phyloP scores from a whole-genome alignment of 1,139 yeast species.

The Geotrichum klebahnii region DNA sequence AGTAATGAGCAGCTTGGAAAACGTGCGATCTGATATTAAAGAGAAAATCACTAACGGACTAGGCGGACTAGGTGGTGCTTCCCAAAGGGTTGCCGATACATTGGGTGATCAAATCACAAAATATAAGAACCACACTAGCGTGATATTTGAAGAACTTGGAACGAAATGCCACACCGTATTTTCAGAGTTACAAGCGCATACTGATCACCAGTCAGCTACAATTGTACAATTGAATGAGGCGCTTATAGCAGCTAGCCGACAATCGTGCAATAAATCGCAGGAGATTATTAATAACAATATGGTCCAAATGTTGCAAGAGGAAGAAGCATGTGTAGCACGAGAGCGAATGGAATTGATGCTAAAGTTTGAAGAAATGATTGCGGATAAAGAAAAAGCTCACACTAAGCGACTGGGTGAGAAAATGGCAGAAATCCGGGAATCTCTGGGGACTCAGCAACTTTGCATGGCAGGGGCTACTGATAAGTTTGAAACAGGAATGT shows the following conservation, averaged over 20 bases:
- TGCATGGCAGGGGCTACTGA: constrained; percentile 1
- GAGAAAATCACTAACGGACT: constrained; percentile 26
- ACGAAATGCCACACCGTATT: constrained; percentile 5
- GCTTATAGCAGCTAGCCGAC: neutral
- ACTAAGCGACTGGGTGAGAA: constrained; percentile 2
- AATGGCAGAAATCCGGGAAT: constrained; percentile 3
- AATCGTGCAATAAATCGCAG: neutral
- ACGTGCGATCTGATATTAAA: constrained; percentile 27
- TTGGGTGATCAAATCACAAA: constrained; percentile 6
- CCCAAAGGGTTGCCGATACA: constrained; percentile 23
- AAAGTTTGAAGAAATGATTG: constrained; percentile 18
- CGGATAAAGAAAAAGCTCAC: constrained; percentile 3
- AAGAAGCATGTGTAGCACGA: constrained; percentile 11
- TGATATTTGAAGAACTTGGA: constrained; percentile 2
- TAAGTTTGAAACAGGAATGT: constrained; percentile 3
- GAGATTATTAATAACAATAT: constrained; percentile 1
- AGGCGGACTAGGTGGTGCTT: constrained; percentile 24
- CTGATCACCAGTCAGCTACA: constrained; percentile 14
- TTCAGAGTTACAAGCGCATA: constrained; percentile 16
- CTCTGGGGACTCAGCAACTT: neutral
- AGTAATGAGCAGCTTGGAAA: constrained; percentile 26
- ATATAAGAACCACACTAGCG: neutral
- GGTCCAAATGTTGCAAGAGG: constrained; percentile 4
- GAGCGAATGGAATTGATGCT: constrained; percentile 14
- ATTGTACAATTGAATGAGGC: constrained; percentile 5